Evolutionary conservation across 805 yeast species (phyloP).

Genomic region (Candida broadrunensis): DNA sequence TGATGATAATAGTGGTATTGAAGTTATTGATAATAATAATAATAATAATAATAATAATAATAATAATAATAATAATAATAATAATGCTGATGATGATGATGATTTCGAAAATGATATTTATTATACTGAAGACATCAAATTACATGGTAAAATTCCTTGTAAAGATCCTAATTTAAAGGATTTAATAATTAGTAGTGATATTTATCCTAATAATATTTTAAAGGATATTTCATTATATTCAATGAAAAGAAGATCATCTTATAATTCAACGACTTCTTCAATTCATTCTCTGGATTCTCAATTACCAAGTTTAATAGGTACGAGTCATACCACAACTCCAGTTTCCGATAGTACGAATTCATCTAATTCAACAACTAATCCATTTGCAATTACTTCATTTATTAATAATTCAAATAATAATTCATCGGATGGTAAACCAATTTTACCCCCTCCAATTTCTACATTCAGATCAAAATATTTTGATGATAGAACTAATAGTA

Average conservation of each 20-base stretch:
- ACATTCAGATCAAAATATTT: neutral
- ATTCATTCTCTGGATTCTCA: no score
- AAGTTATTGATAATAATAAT: neutral
- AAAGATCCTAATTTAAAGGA: slow-evolving; percentile 14
- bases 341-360: no score
- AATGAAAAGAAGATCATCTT: neutral
- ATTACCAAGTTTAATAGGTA: no score
- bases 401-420: no score
- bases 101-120: neutral
- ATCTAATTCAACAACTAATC: no score
- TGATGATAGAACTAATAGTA: neutral
- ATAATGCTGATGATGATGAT: neutral
- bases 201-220: slow-evolving; percentile 7
- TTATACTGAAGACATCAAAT: neutral
- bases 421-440: neutral
- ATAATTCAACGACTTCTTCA: no score
- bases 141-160: slow-evolving; percentile 13
- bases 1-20: neutral
- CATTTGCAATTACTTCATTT: no score
- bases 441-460: neutral
- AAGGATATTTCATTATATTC: neutral
- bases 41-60: neutral
- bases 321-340: no score
- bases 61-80: neutral
- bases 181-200: slow-evolving; percentile 10